Percentiles rank a stretch among this genome's conserved stretches.
Evolutionary conservation across 768 basidiomycete genomes (phyloP).

Genomic region (Lentinula aciculospora): DNA sequence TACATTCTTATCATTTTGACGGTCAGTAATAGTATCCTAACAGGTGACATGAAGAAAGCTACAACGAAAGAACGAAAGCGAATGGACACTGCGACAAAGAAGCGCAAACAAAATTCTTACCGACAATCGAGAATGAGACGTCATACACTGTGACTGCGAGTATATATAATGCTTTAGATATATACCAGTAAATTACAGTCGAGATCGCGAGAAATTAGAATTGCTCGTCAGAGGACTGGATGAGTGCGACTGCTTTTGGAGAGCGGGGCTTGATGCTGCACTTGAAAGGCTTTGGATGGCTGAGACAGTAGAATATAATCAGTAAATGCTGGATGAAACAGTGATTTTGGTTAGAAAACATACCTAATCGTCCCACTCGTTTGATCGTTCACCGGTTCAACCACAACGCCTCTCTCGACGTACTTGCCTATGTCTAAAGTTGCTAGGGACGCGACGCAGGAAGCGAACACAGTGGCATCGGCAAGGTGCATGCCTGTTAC

Average conservation of each 20-base stretch:
- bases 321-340: neutral
- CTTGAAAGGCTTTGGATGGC: slow-evolving; percentile 60
- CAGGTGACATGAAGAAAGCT: no score
- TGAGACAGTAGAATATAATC: slow-evolving; percentile 10
- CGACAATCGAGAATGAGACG: neutral
- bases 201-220: neutral
- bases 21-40: no score
- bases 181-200: neutral
- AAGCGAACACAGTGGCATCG: slow-evolving; percentile 47
- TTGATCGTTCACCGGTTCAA: slow-evolving; percentile 50
- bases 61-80: neutral
- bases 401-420: slow-evolving; percentile 35
- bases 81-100: neutral
- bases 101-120: neutral
- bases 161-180: neutral
- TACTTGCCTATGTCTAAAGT: slow-evolving; percentile 46
- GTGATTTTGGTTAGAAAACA: neutral
- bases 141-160: neutral
- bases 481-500: slow-evolving; percentile 44
- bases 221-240: slow-evolving; percentile 26
- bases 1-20: neutral
- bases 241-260: slow-evolving; percentile 46
- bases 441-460: slow-evolving; percentile 45
- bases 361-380: slow-evolving; percentile 65
- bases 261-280: slow-evolving; percentile 59